Evolutionary conservation across 164 flowering plant genomes (phyloP).

Genomic region (Piper betle): DNA sequence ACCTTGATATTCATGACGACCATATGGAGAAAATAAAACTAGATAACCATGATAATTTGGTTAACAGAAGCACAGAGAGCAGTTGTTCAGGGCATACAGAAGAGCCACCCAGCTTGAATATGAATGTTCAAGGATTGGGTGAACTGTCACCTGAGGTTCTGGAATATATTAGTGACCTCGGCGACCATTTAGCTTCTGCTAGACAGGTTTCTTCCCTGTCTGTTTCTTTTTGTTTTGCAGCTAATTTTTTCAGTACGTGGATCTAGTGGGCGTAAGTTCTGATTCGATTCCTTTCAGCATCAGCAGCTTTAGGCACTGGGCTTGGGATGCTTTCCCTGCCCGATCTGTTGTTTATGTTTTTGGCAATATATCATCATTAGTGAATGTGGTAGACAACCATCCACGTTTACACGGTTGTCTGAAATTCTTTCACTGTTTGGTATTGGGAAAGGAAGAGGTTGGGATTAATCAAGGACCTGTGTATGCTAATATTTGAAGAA

Average conservation of each 20-base stretch:
- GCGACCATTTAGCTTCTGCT: slow-evolving; percentile 46
- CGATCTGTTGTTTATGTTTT: neutral
- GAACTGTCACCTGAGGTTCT: slow-evolving; percentile 53
- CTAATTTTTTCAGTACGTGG: neutral
- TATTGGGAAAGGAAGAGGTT: too few species aligned
- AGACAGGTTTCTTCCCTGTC: slow-evolving; percentile 31
- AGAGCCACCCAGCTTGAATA: slow-evolving; percentile 9
- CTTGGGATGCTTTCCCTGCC: neutral
- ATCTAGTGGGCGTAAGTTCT: neutral
- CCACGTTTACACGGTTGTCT: too few species aligned
- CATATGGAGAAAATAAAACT: slow-evolving; percentile 15
- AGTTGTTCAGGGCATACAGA: slow-evolving; percentile 15
- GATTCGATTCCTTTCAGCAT: neutral
- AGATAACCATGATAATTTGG: slow-evolving; percentile 18
- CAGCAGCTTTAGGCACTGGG: neutral
- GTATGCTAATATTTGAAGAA: too few species aligned
- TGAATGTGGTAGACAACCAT: too few species aligned
- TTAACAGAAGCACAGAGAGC: slow-evolving; percentile 12
- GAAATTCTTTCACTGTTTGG: neutral
- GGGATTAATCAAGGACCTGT: too few species aligned
- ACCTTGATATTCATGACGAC: slow-evolving; percentile 42
- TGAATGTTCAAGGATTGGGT: slow-evolving; percentile 39
- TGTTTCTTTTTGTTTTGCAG: neutral
- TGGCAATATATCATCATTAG: neutral
- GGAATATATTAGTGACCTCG: slow-evolving; percentile 42